Evolutionary conservation across 192 early-diverging fungal genomes (phyloP).

Genomic region (Haplosporangium gracile): DNA sequence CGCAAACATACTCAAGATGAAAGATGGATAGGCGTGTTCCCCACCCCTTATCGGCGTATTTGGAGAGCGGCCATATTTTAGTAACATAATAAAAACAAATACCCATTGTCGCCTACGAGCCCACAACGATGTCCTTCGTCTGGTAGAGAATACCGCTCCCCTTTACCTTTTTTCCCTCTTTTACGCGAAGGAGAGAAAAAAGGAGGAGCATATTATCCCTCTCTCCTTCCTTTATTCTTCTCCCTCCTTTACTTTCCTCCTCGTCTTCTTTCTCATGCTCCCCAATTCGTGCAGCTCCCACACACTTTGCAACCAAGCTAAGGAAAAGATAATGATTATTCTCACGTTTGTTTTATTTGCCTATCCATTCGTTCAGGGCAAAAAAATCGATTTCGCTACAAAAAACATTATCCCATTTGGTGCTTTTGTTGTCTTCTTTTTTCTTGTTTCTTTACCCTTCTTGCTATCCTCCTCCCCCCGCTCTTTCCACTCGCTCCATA

Average conservation of each 20-base stretch:
- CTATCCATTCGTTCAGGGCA: too few species aligned
- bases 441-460: neutral
- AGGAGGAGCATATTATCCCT: neutral
- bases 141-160: neutral
- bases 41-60: too few species aligned
- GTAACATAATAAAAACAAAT: neutral
- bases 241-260: too few species aligned
- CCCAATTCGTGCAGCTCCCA: neutral
- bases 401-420: neutral
- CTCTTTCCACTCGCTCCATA: neutral
- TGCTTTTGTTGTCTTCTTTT: neutral
- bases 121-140: neutral
- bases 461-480: neutral
- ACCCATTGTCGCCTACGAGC: too few species aligned
- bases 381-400: too few species aligned
- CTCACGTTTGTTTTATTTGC: too few species aligned
- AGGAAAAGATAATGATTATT: too few species aligned
- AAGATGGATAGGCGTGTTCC: too few species aligned
- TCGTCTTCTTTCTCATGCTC: too few species aligned
- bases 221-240: neutral
- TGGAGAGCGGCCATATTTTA: neutral
- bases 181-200: neutral
- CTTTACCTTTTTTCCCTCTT: neutral
- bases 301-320: neutral
- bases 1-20: neutral